Conservation (phyloP, 805 yeast species). For the Metschnikowia peoriensis region DNA sequence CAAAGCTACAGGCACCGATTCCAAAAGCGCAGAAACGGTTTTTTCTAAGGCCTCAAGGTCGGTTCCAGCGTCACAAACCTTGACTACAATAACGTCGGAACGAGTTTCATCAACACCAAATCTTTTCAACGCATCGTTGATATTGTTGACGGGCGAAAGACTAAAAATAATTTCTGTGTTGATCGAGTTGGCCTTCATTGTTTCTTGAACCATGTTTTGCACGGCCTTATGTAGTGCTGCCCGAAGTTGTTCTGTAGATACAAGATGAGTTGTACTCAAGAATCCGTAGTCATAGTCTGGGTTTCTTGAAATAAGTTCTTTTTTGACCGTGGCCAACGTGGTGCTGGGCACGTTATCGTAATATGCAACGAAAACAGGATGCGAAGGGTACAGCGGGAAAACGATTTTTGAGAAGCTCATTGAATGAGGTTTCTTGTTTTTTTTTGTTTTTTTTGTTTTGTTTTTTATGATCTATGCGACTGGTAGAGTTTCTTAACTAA, state of each 20-base stretch:
- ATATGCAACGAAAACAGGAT: slow-evolving; percentile 38
- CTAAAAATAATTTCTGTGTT: slow-evolving; percentile 72
- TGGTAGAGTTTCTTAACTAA: no score
- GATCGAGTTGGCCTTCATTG: slow-evolving; percentile 59
- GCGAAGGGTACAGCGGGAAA: slow-evolving; percentile 49
- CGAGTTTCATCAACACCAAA: slow-evolving; percentile 64
- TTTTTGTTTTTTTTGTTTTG: no score
- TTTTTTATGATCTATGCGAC: no score
- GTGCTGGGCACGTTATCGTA: slow-evolving; percentile 46
- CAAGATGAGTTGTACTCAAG: slow-evolving; percentile 55
- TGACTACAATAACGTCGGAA: slow-evolving; percentile 48
- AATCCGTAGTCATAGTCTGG: slow-evolving; percentile 58
- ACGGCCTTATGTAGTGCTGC: slow-evolving; percentile 62
- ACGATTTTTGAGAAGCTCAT: slow-evolving; percentile 2
- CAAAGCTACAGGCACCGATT: slow-evolving; percentile 12
- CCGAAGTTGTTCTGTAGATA: slow-evolving; percentile 60
- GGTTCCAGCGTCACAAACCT: slow-evolving; percentile 31
- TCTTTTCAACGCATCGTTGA: slow-evolving; percentile 64
- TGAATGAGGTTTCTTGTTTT: background rate
- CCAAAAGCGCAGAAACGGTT: slow-evolving; percentile 24
- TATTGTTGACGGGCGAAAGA: slow-evolving; percentile 68
- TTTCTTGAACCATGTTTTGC: slow-evolving; percentile 46
- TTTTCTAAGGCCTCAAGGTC: slow-evolving; percentile 25
- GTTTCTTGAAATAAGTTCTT: slow-evolving; percentile 45
- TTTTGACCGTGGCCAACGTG: slow-evolving; percentile 40